Evolutionary conservation across 2,329 filamentous ascomycete species (phyloP), one percentile per base, ranked within the genome.

Genomic region (Talaromyces verruculosus): DNA sequence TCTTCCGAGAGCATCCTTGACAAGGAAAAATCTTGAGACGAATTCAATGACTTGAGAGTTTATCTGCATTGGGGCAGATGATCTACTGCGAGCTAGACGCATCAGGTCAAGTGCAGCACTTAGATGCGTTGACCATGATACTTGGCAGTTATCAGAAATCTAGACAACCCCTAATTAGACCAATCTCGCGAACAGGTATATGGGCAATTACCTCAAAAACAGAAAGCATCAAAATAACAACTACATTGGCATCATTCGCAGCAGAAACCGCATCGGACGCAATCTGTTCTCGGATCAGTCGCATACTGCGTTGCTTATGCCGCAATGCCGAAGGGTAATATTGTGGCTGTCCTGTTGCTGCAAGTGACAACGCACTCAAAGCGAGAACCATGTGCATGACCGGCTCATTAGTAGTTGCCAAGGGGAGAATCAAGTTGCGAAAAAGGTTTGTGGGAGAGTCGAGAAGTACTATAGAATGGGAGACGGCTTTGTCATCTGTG

Each of bases 61-160:
- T 13, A 68, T 63, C 15, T 25, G 33, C 33, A 33, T 19, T 5
- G 28, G 6, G n/a, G 22, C 39, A 19, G 41, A 11, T 6, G 39
- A 37, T 17, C 30, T 11, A 45, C 39, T 51, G 25, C 25, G 33
- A 45, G 57, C 49, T 4, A 68, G 35, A 17, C 67, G 67, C 61
- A 68, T 62, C 17, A 68, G 22, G 43, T 68, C 67, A 39, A 68
- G 37, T 6, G 67, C 67, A 45, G 67, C 67, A 17, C 39, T 59
- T 17, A 68, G 53, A 65, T 68, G 67, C 6, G 65, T 66, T 57
- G 65, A 37, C 67, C 67, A 68, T 30, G 67, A 68, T 33, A 64
- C 51, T 49, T 68, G 67, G 28, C 67, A 68, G 37, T 67, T 67
- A 45, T 68, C 67, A 3, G 67, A 68, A 22, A 66, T 68, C 67